Evolutionary conservation across 1,139 yeast species (phyloP).

Genomic region (Schizosaccharomyces versatilis): DNA sequence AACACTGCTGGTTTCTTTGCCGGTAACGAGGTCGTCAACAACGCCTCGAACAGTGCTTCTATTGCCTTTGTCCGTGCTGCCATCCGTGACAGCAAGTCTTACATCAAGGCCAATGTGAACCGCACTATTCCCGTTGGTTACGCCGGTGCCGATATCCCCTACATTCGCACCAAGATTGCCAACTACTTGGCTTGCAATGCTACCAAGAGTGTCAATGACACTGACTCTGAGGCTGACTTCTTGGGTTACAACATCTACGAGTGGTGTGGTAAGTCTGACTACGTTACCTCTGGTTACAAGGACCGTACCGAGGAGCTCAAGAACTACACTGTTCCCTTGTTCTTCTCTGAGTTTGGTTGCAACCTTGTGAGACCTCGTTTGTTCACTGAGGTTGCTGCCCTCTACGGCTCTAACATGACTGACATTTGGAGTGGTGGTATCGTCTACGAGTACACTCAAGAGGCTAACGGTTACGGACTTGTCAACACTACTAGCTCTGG

Average conservation of each 20-base stretch:
- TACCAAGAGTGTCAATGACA: slow-evolving; percentile 32
- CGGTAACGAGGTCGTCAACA: slow-evolving; percentile 82
- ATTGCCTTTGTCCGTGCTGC: slow-evolving; percentile 46
- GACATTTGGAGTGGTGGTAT: slow-evolving; percentile 77
- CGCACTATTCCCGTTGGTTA: slow-evolving; percentile 77
- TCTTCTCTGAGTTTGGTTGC: slow-evolving; percentile 88
- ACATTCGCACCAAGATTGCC: slow-evolving; percentile 53
- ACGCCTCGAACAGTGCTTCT: slow-evolving; percentile 44
- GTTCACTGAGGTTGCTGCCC: slow-evolving; percentile 54
- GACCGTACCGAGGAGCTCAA: slow-evolving; percentile 48
- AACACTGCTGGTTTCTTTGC: slow-evolving; percentile 85
- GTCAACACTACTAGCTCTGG: slow-evolving; percentile 28
- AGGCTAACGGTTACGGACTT: slow-evolving; percentile 69
- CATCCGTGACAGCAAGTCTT: slow-evolving; percentile 56
- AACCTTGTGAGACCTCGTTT: slow-evolving; percentile 59
- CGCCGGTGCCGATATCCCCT: slow-evolving; percentile 82
- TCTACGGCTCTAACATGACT: slow-evolving; percentile 56
- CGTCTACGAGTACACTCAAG: slow-evolving; percentile 79
- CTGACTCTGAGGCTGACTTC: slow-evolving; percentile 54
- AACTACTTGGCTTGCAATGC: slow-evolving; percentile 49
- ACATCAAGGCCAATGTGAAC: slow-evolving; percentile 34
- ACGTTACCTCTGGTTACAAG: slow-evolving; percentile 62
- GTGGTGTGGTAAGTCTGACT: slow-evolving; percentile 89
- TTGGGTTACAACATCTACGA: slow-evolving; percentile 84
- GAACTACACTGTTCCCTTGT: slow-evolving; percentile 51